Evolutionary conservation across 768 basidiomycete genomes (phyloP).

Genomic region (Russula abietina): DNA sequence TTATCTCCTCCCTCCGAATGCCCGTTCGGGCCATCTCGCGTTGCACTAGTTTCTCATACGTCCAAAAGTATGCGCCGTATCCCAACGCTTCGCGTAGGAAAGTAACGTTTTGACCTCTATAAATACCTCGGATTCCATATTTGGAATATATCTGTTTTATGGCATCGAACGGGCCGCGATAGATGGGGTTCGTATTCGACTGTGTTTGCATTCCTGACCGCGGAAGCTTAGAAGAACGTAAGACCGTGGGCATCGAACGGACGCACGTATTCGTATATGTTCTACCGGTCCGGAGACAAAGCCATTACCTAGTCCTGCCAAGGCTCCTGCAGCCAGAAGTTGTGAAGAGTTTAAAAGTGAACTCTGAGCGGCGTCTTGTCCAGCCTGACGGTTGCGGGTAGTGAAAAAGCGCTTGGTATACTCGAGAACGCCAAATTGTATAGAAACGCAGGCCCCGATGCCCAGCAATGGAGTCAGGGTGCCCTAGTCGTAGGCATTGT

Average conservation of each 20-base stretch:
- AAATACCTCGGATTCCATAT: constrained; percentile 78
- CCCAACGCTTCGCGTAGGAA: constrained; percentile 77
- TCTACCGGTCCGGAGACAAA: constrained; percentile 95
- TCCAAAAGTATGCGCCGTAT: constrained; percentile 85
- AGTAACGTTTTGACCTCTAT: constrained; percentile 89
- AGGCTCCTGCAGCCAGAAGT: constrained; percentile 68
- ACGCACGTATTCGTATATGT: constrained; percentile 90
- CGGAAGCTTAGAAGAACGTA: constrained; percentile 4
- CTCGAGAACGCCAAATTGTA: constrained; percentile 91
- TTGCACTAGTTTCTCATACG: constrained; percentile 89
- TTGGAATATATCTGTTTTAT: constrained; percentile 73
- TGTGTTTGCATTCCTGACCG: constrained; percentile 83
- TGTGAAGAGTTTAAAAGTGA: constrained; percentile 54
- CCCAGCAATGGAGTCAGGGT: constrained; percentile 86
- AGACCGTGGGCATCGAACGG: constrained; percentile 7
- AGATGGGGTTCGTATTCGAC: constrained; percentile 65
- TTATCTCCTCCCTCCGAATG: constrained; percentile 71
- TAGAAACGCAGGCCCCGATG: constrained; percentile 92
- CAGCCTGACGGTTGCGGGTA: constrained; percentile 49
- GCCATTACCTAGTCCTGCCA: constrained; percentile 86
- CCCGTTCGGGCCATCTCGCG: constrained; percentile 71
- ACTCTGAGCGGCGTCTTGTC: constrained; percentile 62
- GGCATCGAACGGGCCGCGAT: constrained; percentile 82
- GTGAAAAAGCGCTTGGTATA: constrained; percentile 77
- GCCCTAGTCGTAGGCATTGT: constrained; percentile 45